Conservation (phyloP, 331 rosid species). For the Pyrus hybrid region DNA sequence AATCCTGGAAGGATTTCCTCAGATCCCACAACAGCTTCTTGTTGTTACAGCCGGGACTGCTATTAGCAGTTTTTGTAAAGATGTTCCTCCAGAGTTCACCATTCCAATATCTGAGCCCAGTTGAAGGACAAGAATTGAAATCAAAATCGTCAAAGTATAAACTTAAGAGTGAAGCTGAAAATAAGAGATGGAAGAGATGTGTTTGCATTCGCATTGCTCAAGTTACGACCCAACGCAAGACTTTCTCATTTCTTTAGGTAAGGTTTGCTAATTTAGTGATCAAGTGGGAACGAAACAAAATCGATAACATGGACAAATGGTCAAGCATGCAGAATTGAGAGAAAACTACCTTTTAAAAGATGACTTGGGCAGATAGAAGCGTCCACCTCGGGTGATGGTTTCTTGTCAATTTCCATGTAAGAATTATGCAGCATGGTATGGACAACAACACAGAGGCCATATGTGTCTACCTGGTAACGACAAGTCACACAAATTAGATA, state of each 20-base stretch:
- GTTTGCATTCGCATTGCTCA: background rate
- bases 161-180: slow-evolving; percentile 1
- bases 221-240: background rate
- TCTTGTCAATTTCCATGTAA: slow-evolving; percentile 75
- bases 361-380: slow-evolving; percentile 51
- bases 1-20: slow-evolving; percentile 70
- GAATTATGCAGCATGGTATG: slow-evolving; percentile 75
- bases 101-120: slow-evolving; percentile 72
- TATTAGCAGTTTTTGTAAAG: slow-evolving; percentile 74
- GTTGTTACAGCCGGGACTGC: slow-evolving; percentile 36
- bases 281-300: background rate
- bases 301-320: slow-evolving; percentile 4
- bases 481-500: slow-evolving; percentile 3
- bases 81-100: slow-evolving; percentile 75
- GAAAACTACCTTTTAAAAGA: slow-evolving; percentile 61
- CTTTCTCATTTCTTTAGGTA: background rate
- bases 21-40: slow-evolving; percentile 42
- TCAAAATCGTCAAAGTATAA: background rate
- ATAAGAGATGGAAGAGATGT: background rate
- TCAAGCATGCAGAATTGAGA: background rate
- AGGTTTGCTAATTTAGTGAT: background rate
- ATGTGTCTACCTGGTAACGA: slow-evolving; percentile 64
- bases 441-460: slow-evolving; percentile 73
- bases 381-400: slow-evolving; percentile 50
- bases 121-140: slow-evolving; percentile 3